These are phyloP conservation scores for Lachnellula cervina DNA, from an alignment of 2,329 filamentous ascomycete species.

Conservation along the genomic window DNA sequence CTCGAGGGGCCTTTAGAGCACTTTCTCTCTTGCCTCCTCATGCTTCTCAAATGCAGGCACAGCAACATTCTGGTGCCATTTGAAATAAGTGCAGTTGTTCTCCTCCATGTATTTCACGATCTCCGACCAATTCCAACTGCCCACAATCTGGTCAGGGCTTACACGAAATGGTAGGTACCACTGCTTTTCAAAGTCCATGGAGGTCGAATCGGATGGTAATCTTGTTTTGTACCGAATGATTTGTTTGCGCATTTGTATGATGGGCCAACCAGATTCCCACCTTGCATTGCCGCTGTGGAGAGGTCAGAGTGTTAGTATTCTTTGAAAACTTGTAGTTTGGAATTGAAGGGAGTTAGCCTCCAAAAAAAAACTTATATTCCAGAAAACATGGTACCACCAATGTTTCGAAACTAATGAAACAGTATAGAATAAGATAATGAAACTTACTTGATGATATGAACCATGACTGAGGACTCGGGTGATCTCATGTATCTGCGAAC, in stretches of 20 bases:
- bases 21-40: neutral
- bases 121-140: neutral
- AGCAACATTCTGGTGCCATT: neutral
- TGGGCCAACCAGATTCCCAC: neutral
- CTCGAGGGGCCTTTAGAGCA: too few relatives aligned
- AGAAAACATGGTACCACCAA: neutral
- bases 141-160: conserved; percentile 2
- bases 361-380: too few relatives aligned
- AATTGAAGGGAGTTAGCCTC: too few relatives aligned
- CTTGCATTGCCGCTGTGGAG: neutral
- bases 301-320: too few relatives aligned
- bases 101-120: conserved; percentile 1
- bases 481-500: neutral
- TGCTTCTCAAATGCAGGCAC: neutral
- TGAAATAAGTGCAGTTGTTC: neutral
- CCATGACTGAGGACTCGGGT: neutral
- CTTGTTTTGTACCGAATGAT: neutral
- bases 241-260: neutral
- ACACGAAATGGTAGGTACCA: conserved; percentile 1
- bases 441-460: neutral
- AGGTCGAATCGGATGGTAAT: neutral
- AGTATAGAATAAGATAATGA: neutral
- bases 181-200: neutral
- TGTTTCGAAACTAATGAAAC: neutral
- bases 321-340: too few relatives aligned